Percentiles rank a stretch among this genome's conserved stretches.
phyloP scores from a whole-genome alignment of 2,329 filamentous ascomycete species.

The Ophiostoma angusticollis region DNA sequence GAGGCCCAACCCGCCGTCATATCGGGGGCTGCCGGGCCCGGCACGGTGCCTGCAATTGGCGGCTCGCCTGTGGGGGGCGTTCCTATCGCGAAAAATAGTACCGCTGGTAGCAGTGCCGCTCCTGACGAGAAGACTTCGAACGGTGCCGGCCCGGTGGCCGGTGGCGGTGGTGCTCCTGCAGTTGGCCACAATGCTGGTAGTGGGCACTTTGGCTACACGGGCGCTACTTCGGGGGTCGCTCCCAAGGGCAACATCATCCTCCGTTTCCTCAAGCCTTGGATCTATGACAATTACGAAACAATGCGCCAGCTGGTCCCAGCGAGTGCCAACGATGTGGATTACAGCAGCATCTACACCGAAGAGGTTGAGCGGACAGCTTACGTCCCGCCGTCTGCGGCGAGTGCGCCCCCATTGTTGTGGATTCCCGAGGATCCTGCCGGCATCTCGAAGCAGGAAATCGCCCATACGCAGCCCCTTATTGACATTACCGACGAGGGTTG shows the following conservation, averaged over 20 bases:
- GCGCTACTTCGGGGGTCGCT: constrained; percentile 15
- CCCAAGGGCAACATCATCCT: constrained; percentile 46
- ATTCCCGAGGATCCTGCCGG: constrained; percentile 65
- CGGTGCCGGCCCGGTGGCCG: constrained; percentile 1
- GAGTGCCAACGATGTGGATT: constrained; percentile 27
- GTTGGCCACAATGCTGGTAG: background rate
- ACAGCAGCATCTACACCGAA: constrained; percentile 45
- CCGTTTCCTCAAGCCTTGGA: constrained; percentile 66
- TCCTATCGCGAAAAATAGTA: constrained; percentile 14
- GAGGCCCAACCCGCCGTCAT: constrained; percentile 10
- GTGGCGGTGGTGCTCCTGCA: background rate
- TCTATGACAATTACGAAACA: constrained; percentile 58
- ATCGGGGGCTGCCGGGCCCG: too few relatives aligned
- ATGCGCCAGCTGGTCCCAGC: constrained; percentile 58
- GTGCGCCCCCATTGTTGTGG: constrained; percentile 61
- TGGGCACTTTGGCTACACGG: constrained; percentile 9
- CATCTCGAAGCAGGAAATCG: constrained; percentile 64
- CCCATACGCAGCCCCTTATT: constrained; percentile 56
- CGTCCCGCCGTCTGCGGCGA: constrained; percentile 55
- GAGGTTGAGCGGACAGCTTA: constrained; percentile 57
- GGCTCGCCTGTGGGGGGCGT: background rate
- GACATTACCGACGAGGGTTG: constrained; percentile 73
- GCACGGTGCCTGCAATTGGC: too few relatives aligned
- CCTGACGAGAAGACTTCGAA: constrained; percentile 15
- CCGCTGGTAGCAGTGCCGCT: constrained; percentile 14